These are phyloP conservation scores for Eucalyptus camaldulensis DNA, from an alignment of 345 rosid species.

Conservation along the genomic window DNA sequence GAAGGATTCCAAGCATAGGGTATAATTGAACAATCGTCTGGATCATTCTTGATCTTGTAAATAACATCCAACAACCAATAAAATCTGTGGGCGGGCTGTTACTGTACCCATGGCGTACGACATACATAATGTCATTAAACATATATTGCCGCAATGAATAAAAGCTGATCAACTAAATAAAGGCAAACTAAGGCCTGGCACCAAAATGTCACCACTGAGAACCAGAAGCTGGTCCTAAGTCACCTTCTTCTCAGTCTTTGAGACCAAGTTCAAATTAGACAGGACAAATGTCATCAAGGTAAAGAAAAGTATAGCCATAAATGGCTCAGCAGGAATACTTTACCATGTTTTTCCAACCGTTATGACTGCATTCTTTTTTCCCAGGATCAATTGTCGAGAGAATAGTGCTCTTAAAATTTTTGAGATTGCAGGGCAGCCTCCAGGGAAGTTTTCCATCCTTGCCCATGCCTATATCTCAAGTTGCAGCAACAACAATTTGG, in stretches of 20 bases:
- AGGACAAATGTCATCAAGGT: neutral
- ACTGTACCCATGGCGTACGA: conserved; percentile 42
- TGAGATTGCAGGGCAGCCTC: conserved; percentile 30
- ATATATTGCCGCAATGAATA: neutral
- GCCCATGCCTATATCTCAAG: conserved; percentile 76
- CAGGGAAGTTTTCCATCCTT: conserved; percentile 77
- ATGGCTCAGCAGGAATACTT: conserved; percentile 51
- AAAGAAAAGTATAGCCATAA: neutral
- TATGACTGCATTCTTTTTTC: conserved; percentile 68
- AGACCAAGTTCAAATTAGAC: conserved; percentile 36
- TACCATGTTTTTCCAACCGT: conserved; percentile 96
- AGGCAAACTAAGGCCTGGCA: conserved; percentile 41
- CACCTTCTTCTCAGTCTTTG: conserved; percentile 77
- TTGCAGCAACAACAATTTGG: conserved; percentile 84
- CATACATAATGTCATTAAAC: neutral
- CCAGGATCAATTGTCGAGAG: conserved; percentile 53
- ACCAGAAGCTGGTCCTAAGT: conserved; percentile 83
- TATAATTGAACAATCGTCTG: conserved; percentile 67
- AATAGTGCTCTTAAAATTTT: conserved; percentile 51
- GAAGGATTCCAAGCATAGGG: conserved; percentile 93
- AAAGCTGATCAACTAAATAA: neutral
- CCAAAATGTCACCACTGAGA: conserved; percentile 98
- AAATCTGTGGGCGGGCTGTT: conserved; percentile 80
- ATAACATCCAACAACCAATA: conserved; percentile 80
- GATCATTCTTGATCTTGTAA: conserved; percentile 78